Evolutionary conservation across 345 rosid species (phyloP), one percentile per base, ranked within the genome.

Genomic region (Corymbia maculata): DNA sequence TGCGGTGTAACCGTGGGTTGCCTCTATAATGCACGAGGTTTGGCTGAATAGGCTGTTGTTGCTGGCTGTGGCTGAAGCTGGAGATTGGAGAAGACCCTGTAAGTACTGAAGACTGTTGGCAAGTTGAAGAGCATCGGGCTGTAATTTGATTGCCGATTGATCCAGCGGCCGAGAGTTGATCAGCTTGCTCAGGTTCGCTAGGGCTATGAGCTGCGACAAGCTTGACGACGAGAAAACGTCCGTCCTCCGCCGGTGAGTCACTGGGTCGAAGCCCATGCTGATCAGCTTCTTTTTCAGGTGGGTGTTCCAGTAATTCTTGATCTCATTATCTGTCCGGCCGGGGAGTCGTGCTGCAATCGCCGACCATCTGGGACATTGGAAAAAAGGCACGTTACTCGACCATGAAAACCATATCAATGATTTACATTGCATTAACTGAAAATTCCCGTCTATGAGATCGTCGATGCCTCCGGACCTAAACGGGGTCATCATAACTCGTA

Each of bases 241-340:
- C 17, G 95, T 93, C 53, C 97, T 91, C 2, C 95, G 97, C 88
- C 91, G 90, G 66, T 95, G 98, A 36, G 98, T 96, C 19, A 94
- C 95, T 1, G 98, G 98, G 89, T 96, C 98, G 9, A 94, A 94
- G 32, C 98, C 98, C 97, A 95, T 96, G 55, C 95, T 93, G 52
- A 96, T 95, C 86, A 96, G 89, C 92, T 92, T 93, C 92, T 94
- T 96, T 85, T 97, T 89, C 70, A 96, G 91, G 91, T 96, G 97
- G 7, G 98, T 95, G 92, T 96, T 96, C 98, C 98, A 96, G 36
- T 92, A 95, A 61, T 96, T 96, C 88, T 96, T 96, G 64, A 96
- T 95, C 88, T 96, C 98, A 36, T 96, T 96, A 61, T 96, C 98
- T 1, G 98, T 96, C 90, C 98, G 90, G 88, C 98, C 98, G 1